Evolutionary conservation across 108 stramenopile genomes (phyloP).

Genomic region (Pseudonitzschia delicatissima): DNA sequence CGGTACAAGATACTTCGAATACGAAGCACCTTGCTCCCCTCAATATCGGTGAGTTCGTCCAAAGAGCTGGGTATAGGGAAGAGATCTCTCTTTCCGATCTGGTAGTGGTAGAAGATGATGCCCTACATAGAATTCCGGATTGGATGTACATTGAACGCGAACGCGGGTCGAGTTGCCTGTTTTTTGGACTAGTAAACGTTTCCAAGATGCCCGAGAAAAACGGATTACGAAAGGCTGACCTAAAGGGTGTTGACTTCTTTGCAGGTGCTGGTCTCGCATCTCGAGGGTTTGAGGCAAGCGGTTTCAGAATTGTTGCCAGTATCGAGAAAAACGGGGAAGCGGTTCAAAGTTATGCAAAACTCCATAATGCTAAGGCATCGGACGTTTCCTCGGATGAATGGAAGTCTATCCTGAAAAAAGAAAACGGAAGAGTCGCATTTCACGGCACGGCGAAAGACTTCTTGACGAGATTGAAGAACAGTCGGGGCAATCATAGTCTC

Average conservation of each 20-base stretch:
- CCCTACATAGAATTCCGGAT: neutral
- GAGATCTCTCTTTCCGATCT: conserved; percentile 3
- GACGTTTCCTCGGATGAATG: neutral
- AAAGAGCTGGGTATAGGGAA: neutral
- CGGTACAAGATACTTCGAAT: neutral
- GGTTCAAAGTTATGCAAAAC: neutral
- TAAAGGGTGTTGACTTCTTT: neutral
- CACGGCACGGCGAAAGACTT: conserved; percentile 1
- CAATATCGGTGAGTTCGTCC: neutral
- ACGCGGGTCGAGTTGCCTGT: neutral
- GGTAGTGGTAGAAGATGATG: neutral
- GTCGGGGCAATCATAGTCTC: neutral
- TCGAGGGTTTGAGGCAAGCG: neutral
- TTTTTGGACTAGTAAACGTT: neutral
- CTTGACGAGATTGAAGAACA: neutral
- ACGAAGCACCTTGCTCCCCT: neutral
- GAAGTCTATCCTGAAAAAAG: neutral
- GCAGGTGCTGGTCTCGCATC: neutral
- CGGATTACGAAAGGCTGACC: neutral
- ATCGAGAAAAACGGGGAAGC: neutral
- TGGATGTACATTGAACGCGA: neutral
- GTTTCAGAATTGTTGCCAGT: neutral
- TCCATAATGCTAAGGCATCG: neutral
- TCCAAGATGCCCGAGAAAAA: neutral
- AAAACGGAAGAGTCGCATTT: neutral